These are phyloP conservation scores for Aureobasidium sp. DNA, from an alignment of 2,329 filamentous ascomycete species.

Conservation along the genomic window DNA sequence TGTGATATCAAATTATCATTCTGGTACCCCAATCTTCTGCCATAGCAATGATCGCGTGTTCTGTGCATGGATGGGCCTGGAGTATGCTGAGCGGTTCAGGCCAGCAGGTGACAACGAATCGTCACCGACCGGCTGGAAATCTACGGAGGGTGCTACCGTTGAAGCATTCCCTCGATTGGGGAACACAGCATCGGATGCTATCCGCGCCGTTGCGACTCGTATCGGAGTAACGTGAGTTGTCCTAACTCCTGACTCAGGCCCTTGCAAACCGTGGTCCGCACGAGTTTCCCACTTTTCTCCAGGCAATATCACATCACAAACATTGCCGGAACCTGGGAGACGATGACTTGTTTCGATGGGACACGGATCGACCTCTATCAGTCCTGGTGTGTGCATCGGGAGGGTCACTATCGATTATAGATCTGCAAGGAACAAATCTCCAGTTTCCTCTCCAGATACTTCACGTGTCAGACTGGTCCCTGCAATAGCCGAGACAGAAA, in stretches of 20 bases:
- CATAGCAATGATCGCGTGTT: not conserved
- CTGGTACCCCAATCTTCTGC: not conserved
- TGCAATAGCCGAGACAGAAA: conserved; percentile 9
- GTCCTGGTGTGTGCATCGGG: not conserved
- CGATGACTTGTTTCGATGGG: conserved; percentile 6
- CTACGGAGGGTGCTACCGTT: not conserved
- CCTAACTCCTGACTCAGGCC: conserved; percentile 1
- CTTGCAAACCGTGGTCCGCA: not conserved
- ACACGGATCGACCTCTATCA: not conserved
- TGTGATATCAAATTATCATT: not conserved
- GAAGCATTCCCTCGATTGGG: not conserved
- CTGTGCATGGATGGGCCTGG: not conserved
- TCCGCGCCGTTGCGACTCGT: conserved; percentile 7
- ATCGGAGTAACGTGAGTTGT: conserved; percentile 6
- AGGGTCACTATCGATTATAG: not conserved
- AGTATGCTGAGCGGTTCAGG: not conserved
- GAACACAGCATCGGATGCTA: conserved; percentile 7
- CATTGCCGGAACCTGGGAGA: not conserved
- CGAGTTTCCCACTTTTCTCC: not conserved
- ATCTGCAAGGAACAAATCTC: conserved; percentile 6
- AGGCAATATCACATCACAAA: not conserved
- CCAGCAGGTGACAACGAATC: not conserved
- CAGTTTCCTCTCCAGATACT: conserved; percentile 9
- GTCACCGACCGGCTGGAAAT: not conserved
- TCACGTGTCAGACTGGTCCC: not conserved